Conservation (phyloP, 805 yeast species). For the Candida maesae region DNA sequence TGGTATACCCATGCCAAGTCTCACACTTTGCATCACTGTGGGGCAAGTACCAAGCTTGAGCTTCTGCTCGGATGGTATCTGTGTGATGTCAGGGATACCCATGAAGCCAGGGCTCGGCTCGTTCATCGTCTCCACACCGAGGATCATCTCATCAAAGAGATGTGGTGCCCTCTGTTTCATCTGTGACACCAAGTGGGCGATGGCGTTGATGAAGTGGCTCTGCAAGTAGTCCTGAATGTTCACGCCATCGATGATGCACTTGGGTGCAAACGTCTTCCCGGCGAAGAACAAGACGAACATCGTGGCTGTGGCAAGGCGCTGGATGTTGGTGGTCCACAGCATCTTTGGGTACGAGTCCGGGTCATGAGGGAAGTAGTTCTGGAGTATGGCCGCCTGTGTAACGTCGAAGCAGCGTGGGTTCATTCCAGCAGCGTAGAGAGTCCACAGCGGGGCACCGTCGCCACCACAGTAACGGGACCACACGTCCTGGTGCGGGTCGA, state of each 20-base stretch:
- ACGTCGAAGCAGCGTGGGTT: constrained; percentile 66
- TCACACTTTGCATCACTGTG: constrained; percentile 68
- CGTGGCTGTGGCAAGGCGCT: constrained; percentile 65
- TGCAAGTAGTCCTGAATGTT: constrained; percentile 82
- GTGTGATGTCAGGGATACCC: constrained; percentile 54
- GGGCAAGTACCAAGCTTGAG: constrained; percentile 81
- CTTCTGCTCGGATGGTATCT: constrained; percentile 57
- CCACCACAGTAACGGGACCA: constrained; percentile 92
- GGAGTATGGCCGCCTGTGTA: constrained; percentile 80
- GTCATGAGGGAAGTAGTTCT: constrained; percentile 45
- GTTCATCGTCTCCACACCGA: constrained; percentile 83
- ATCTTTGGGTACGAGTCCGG: constrained; percentile 61
- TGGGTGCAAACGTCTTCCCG: constrained; percentile 74
- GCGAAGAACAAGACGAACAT: constrained; percentile 87
- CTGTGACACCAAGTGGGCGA: constrained; percentile 42
- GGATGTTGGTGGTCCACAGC: constrained; percentile 92
- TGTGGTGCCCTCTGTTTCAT: constrained; percentile 40
- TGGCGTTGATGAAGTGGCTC: constrained; percentile 51
- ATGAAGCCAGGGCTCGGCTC: constrained; percentile 80
- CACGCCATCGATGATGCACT: constrained; percentile 61
- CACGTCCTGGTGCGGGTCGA: constrained; percentile 92
- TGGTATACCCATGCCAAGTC: constrained; percentile 74
- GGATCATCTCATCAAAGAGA: constrained; percentile 43
- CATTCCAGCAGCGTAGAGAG: constrained; percentile 82
- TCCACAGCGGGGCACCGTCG: constrained; percentile 94